Evolutionary conservation across 495 filamentous ascomycete genomes (phyloP).

Genomic region (Trypethelium eluteriae): DNA sequence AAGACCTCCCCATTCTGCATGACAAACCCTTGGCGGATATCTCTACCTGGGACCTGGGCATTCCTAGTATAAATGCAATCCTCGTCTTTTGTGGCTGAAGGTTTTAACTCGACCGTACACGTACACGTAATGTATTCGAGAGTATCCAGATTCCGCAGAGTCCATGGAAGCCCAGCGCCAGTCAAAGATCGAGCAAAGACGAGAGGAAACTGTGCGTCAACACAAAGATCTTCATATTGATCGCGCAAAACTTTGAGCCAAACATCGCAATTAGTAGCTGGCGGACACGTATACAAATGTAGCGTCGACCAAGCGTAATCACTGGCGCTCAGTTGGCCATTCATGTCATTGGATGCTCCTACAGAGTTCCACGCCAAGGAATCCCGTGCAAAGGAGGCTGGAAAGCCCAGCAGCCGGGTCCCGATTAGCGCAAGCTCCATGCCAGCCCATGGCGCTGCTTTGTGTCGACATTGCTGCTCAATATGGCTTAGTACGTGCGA

Average conservation of each 20-base stretch:
- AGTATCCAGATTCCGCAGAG: neutral
- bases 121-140: neutral
- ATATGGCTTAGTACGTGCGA: slow-evolving; percentile 1
- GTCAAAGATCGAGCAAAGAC: too few species aligned
- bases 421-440: neutral
- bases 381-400: neutral
- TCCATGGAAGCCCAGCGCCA: neutral
- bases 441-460: neutral
- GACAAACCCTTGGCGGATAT: neutral
- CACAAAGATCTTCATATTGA: too few species aligned
- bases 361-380: neutral
- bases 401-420: neutral
- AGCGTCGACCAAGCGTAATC: too few species aligned
- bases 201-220: too few species aligned
- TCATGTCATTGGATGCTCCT: too few species aligned
- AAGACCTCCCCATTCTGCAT: neutral
- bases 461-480: neutral
- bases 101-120: neutral
- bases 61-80: neutral
- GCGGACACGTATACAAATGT: too few species aligned
- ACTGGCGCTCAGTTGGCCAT: too few species aligned
- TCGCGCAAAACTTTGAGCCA: too few species aligned
- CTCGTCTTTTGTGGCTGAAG: neutral
- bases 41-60: neutral
- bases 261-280: too few species aligned